Evolutionary conservation across 2,329 filamentous ascomycete species (phyloP).

Genomic region (Aspergillus sp.): DNA sequence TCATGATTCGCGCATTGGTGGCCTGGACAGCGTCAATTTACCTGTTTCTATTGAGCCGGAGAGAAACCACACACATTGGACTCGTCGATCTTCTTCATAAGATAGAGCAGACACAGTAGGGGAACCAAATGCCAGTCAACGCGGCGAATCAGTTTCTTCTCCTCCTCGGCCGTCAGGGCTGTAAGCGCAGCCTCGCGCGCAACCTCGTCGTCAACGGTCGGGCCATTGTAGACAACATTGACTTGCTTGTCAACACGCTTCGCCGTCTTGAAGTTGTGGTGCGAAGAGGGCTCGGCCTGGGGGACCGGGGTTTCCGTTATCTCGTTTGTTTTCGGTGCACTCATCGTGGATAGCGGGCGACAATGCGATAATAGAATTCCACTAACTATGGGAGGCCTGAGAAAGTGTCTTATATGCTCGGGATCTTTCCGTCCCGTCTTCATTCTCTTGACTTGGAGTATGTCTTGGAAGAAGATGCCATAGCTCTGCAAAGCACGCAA

Average conservation of each 20-base stretch:
- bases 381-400: too few species aligned
- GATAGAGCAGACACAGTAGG: conserved; percentile 11
- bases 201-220: neutral
- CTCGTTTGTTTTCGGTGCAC: too few species aligned
- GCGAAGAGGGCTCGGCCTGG: too few species aligned
- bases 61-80: conserved; percentile 3
- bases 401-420: too few species aligned
- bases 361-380: too few species aligned
- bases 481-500: neutral
- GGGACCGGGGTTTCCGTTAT: too few species aligned
- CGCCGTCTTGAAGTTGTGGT: too few species aligned
- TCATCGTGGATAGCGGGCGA: too few species aligned
- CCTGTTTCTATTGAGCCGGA: neutral
- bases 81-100: conserved; percentile 10
- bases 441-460: neutral
- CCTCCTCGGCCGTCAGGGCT: conserved; percentile 4
- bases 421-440: too few species aligned
- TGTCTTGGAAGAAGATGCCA: neutral
- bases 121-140: conserved; percentile 14
- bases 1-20: conserved; percentile 5
- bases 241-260: too few species aligned
- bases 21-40: too few species aligned
- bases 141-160: conserved; percentile 7
- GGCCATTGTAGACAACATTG: neutral
- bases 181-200: neutral